phyloP scores from a whole-genome alignment of 2,329 filamentous ascomycete species.

The Dactylellina sp. region DNA sequence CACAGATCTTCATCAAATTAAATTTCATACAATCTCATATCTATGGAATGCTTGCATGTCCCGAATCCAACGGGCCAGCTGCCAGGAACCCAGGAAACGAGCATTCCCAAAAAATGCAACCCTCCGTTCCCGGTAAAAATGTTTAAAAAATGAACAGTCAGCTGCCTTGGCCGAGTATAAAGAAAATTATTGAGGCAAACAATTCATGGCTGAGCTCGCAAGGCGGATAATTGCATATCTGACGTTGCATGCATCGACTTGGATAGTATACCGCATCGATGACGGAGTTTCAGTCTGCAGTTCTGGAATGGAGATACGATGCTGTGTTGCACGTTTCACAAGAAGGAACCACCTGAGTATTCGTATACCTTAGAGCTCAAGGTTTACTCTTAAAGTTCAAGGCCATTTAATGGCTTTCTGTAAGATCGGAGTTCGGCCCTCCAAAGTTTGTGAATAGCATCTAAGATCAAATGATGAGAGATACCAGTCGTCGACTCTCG shows the following conservation, averaged over 20 bases:
- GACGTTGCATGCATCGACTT: constrained; percentile 44
- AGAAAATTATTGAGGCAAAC: neutral
- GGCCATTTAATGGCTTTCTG: too few relatives aligned
- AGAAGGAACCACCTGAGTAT: constrained; percentile 3
- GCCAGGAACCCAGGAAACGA: constrained; percentile 19
- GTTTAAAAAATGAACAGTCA: constrained; percentile 7
- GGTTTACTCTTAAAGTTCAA: neutral
- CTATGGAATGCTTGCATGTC: constrained; percentile 22
- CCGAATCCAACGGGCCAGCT: constrained; percentile 30
- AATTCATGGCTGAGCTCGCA: neutral
- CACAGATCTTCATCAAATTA: constrained; percentile 5
- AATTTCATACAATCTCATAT: constrained; percentile 39
- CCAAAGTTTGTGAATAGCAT: neutral
- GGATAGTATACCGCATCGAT: neutral
- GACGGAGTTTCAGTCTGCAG: constrained; percentile 24
- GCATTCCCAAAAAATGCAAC: constrained; percentile 20
- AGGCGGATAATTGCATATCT: constrained; percentile 32
- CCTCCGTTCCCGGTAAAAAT: constrained; percentile 30
- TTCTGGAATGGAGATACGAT: constrained; percentile 15
- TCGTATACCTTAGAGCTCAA: neutral
- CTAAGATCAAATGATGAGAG: neutral
- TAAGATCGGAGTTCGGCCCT: constrained; percentile 7
- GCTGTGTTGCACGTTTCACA: constrained; percentile 45
- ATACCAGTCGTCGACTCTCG: neutral
- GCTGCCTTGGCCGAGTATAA: constrained; percentile 5